Percentiles rank a stretch among this genome's conserved stretches.
Conservation (phyloP, 805 yeast species). For the Saccharomyces cerevisiae region DNA sequence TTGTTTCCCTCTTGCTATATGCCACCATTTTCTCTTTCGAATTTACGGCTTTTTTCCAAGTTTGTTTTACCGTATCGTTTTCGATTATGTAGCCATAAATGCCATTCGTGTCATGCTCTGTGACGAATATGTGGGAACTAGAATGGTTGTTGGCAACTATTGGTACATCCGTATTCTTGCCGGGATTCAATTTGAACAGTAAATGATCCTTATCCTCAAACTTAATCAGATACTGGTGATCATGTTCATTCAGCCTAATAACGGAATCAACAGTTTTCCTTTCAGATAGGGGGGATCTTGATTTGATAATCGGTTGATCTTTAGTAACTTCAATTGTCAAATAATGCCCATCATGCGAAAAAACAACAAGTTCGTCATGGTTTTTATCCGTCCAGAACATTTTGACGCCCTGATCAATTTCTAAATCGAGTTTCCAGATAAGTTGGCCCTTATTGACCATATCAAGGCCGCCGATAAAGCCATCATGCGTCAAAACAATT, state of each 20-base stretch:
- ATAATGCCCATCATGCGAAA: slow-evolving; percentile 27
- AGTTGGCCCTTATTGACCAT: slow-evolving; percentile 31
- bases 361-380: slow-evolving; percentile 14
- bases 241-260: slow-evolving; percentile 3
- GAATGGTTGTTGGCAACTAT: neutral
- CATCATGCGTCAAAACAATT: slow-evolving; percentile 34
- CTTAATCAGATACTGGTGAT: slow-evolving; percentile 11
- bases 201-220: slow-evolving; percentile 6
- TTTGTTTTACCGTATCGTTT: slow-evolving; percentile 17
- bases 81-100: slow-evolving; percentile 22
- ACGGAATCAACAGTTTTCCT: neutral
- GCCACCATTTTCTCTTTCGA: slow-evolving; percentile 35
- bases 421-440: slow-evolving; percentile 35
- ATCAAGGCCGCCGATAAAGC: slow-evolving; percentile 38
- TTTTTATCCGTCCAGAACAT: slow-evolving; percentile 17
- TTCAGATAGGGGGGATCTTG: neutral
- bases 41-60: slow-evolving; percentile 34
- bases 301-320: neutral
- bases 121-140: slow-evolving; percentile 12
- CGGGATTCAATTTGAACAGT: neutral
- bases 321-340: slow-evolving; percentile 10
- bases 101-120: slow-evolving; percentile 14
- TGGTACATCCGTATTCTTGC: neutral
- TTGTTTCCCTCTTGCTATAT: slow-evolving; percentile 34
- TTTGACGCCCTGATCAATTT: slow-evolving; percentile 13